These are phyloP conservation scores for Stropharia rugosoannulata DNA, from an alignment of 768 basidiomycete species.

Conservation along the genomic window DNA sequence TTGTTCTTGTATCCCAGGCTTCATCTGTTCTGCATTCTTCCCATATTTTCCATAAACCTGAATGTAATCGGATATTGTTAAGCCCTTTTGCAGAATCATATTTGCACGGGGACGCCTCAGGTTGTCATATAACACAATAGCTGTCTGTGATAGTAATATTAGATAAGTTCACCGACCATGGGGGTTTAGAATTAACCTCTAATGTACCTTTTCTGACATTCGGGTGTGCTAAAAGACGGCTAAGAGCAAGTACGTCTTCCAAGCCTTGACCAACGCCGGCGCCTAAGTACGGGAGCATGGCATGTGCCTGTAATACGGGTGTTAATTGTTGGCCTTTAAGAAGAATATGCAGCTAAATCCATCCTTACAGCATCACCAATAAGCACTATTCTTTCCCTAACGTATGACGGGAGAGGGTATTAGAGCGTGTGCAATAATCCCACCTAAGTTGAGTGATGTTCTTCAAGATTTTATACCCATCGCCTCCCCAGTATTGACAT, in stretches of 20 bases:
- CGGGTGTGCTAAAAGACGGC: constrained; percentile 43
- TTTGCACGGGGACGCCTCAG: constrained; percentile 46
- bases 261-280: constrained; percentile 58
- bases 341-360: too few species aligned
- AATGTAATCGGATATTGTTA: constrained; percentile 38
- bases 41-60: constrained; percentile 31
- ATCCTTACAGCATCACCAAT: constrained; percentile 48
- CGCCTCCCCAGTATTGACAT: constrained; percentile 44
- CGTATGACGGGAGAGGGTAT: constrained; percentile 43
- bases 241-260: constrained; percentile 49
- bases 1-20: constrained; percentile 37
- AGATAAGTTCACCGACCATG: neutral
- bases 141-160: constrained; percentile 29
- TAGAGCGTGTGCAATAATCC: constrained; percentile 46
- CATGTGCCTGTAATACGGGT: constrained; percentile 40
- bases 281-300: constrained; percentile 55
- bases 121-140: constrained; percentile 42
- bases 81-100: constrained; percentile 40
- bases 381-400: constrained; percentile 43
- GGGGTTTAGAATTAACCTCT: constrained; percentile 13
- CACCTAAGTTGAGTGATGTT: constrained; percentile 47
- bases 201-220: constrained; percentile 36
- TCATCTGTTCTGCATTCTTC: constrained; percentile 25
- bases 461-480: constrained; percentile 37
- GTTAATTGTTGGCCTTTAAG: constrained; percentile 2